Evolutionary conservation across 2,329 filamentous ascomycete genomes (phyloP), one percentile per base, ranked within the genome.

Genomic region (Beauveria rudraprayagi): DNA sequence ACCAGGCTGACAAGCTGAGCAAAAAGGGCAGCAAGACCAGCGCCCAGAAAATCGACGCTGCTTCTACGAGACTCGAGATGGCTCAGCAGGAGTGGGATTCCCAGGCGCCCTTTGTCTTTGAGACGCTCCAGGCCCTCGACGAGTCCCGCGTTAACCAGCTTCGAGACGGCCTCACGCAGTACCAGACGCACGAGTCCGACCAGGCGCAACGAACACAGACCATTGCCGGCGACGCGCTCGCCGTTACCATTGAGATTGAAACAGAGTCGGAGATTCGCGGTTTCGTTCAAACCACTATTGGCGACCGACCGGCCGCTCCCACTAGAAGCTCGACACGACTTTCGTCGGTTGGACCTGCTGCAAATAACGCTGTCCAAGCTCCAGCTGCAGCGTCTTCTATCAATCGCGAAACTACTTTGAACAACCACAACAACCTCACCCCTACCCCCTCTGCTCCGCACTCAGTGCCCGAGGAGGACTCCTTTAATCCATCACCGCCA

Each of bases 31-130:
- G 83, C 59, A 91, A 88, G 74, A 85, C 88, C 47, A 92, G 85
- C 68, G 82, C 87, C 2, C 84, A 86, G 62, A 96, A 94, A 73
- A 83, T 94, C 44, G 89, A 92, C 48, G 82, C 82, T 64, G 92
- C 91, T 14, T 81, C 84, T 11, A 79, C 84, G 19, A 87, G 86
- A 65, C 83, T 95, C 48, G 90, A 96, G 65, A 85, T 85, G 63
- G 88, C 91, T n/a, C 84, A 81, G 50, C 83, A 88, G 66, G 89
- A 96, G 71, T 99, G 94, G 94, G 88, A 96, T 61, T 92, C 91
- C 1, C 92, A 96, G 73, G 91, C 94, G 16, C 94, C 94, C 1
- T 97, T 91, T 74, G 89, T 97, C 63, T 97, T 96, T 70, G 94
- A 99, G 75, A 89, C 88, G 63, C 83, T 99, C 28, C 94, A 99